These are phyloP conservation scores for Aspergillus calidoustus DNA, from an alignment of 2,329 filamentous ascomycete genomes.

Conservation along the genomic window DNA sequence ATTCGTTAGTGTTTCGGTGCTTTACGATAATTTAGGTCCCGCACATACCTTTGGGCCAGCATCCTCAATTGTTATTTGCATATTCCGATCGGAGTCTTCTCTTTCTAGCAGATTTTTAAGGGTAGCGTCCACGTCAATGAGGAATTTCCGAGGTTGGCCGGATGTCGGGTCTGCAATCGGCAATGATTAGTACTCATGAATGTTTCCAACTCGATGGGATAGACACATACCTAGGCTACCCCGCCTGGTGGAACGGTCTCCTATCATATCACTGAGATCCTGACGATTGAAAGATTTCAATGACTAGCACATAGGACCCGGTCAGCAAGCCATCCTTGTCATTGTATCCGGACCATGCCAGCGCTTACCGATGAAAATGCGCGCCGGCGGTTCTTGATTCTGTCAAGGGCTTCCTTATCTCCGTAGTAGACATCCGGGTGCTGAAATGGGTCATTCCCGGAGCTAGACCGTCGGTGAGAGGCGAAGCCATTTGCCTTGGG, in stretches of 20 bases:
- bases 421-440: conserved; percentile 65
- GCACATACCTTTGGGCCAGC: conserved; percentile 77
- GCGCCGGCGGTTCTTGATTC: conserved; percentile 52
- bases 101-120: conserved; percentile 77
- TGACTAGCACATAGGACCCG: conserved; percentile 29
- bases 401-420: conserved; percentile 52
- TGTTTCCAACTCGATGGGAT: neutral
- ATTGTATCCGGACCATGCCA: conserved; percentile 8
- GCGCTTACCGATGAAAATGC: conserved; percentile 61
- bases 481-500: conserved; percentile 20
- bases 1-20: neutral
- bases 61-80: conserved; percentile 98
- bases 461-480: conserved; percentile 45
- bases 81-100: conserved; percentile 92
- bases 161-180: conserved; percentile 69
- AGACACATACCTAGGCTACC: conserved; percentile 50
- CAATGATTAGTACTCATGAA: conserved; percentile 21
- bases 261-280: conserved; percentile 41
- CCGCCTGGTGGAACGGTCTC: conserved; percentile 41
- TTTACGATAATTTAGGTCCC: neutral
- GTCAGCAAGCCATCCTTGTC: conserved; percentile 18
- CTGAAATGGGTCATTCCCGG: conserved; percentile 59
- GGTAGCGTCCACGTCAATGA: conserved; percentile 84
- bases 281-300: conserved; percentile 43
- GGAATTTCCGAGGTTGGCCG: conserved; percentile 73